phyloP scores from a whole-genome alignment of 2,329 filamentous ascomycete genomes.

The Uncinocarpus reesii region DNA sequence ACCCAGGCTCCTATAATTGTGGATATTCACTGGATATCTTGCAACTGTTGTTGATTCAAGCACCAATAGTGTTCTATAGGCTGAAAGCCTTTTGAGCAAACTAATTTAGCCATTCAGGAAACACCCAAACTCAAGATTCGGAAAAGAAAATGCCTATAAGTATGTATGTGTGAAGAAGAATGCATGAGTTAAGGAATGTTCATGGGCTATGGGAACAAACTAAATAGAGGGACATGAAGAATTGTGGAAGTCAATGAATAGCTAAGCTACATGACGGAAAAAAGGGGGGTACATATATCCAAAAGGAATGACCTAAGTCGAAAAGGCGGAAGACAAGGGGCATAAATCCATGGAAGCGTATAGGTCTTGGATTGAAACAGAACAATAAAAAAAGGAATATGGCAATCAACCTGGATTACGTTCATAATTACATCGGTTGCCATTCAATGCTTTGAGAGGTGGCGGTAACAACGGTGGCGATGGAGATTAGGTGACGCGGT shows the following conservation, averaged over 20 bases:
- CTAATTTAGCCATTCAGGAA: neutral
- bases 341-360: conserved; percentile 1
- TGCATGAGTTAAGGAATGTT: neutral
- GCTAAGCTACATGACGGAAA: neutral
- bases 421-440: neutral
- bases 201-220: neutral
- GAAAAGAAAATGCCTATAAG: neutral
- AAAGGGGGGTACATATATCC: no score
- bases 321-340: neutral
- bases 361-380: neutral
- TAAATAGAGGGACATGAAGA: neutral
- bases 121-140: neutral
- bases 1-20: no score
- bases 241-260: neutral
- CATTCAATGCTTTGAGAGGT: neutral
- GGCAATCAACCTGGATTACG: neutral
- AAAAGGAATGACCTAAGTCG: neutral
- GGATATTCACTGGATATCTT: no score
- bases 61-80: neutral
- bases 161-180: conserved; percentile 3
- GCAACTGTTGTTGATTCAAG: neutral
- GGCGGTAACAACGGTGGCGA: neutral
- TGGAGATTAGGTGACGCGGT: neutral
- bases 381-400: neutral
- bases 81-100: neutral